Conservation (phyloP, 2,329 filamentous ascomycete genomes). For the Malbranchea cinnamomea region DNA sequence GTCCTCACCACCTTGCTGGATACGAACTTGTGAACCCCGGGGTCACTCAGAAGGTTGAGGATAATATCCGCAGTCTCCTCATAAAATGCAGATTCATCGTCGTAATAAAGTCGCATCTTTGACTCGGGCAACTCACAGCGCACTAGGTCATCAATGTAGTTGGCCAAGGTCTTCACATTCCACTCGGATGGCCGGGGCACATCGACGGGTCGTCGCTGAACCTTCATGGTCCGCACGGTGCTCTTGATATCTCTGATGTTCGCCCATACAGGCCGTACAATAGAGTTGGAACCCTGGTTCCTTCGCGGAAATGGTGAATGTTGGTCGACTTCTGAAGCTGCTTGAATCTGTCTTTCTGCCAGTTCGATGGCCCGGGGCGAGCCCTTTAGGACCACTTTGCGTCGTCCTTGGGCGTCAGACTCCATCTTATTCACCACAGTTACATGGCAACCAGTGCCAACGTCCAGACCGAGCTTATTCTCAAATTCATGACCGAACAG, state of each 20-base stretch:
- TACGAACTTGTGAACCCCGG: conserved; percentile 16
- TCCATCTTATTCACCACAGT: conserved; percentile 18
- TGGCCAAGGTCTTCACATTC: conserved; percentile 22
- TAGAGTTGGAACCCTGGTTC: background rate
- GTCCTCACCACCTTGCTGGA: conserved; percentile 29
- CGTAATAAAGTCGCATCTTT: conserved; percentile 4
- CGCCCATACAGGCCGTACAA: conserved; percentile 7
- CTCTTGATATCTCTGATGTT: conserved; percentile 4
- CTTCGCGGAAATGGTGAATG: background rate
- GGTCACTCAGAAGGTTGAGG: conserved; percentile 18
- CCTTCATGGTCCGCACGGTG: background rate
- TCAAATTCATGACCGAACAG: conserved; percentile 21
- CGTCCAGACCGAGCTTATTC: conserved; percentile 22
- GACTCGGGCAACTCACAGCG: conserved; percentile 10
- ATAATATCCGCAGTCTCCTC: conserved; percentile 14
- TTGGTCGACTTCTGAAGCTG: background rate
- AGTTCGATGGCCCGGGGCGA: conserved; percentile 20
- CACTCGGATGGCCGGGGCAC: no score
- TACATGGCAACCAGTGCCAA: conserved; percentile 25
- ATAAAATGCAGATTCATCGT: conserved; percentile 8
- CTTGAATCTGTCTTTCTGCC: conserved; percentile 16
- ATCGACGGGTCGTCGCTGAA: no score
- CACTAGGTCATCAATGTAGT: conserved; percentile 26
- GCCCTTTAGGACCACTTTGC: conserved; percentile 22
- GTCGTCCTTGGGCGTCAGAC: conserved; percentile 17